Conservation (phyloP, 2,329 filamentous ascomycete species). For the Ascochyta lentis region DNA sequence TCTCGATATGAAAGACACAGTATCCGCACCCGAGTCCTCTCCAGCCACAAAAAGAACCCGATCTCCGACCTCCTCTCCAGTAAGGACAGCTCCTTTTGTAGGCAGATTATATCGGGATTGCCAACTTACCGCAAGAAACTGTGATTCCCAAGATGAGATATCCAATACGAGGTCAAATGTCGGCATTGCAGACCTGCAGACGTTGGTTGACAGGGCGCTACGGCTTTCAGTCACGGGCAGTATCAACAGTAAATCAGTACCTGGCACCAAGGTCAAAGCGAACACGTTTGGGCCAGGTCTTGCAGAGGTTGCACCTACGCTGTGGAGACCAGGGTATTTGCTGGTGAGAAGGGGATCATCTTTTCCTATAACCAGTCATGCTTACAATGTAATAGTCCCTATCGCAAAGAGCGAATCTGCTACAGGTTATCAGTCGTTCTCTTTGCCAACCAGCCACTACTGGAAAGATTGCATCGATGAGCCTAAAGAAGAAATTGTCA, state of each 20-base stretch:
- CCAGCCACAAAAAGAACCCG: neutral
- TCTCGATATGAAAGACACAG: neutral
- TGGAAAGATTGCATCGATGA: slow-evolving; percentile 17
- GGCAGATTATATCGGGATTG: neutral
- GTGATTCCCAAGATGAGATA: neutral
- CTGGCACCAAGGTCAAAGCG: slow-evolving; percentile 39
- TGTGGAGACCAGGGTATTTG: slow-evolving; percentile 51
- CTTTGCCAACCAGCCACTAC: slow-evolving; percentile 21
- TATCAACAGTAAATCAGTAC: slow-evolving; percentile 26
- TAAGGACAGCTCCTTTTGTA: neutral
- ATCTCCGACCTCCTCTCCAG: neutral
- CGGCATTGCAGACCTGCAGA: slow-evolving; percentile 8
- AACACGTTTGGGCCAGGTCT: slow-evolving; percentile 45
- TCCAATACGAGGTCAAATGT: neutral
- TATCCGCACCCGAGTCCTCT: neutral
- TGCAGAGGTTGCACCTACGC: slow-evolving; percentile 46
- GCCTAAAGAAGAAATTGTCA: slow-evolving; percentile 25
- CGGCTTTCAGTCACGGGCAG: slow-evolving; percentile 44
- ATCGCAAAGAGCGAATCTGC: slow-evolving; percentile 43
- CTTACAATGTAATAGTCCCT: slow-evolving; percentile 29
- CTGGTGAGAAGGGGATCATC: slow-evolving; percentile 22
- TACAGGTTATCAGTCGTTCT: slow-evolving; percentile 50
- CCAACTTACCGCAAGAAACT: too few species aligned
- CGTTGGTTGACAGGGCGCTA: slow-evolving; percentile 47
- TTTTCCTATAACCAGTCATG: neutral